A percentile compares a stretch with the other conserved stretches of the same genome.
Conservation (phyloP, 371 early-diverging fungal species). For the Mucor racemosus region DNA sequence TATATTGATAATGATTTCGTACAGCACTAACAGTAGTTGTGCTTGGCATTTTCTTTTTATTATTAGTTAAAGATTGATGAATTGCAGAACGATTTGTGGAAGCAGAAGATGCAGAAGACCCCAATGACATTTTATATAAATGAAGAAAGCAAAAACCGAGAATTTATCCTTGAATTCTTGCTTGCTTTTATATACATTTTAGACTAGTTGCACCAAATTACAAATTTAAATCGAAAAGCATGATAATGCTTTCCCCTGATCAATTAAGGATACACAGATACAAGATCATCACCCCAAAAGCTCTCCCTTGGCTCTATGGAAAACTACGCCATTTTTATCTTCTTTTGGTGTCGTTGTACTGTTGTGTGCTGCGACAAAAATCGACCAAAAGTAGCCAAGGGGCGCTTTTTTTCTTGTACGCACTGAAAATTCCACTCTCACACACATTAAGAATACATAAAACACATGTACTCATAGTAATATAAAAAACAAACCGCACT, state of each 20-base stretch:
- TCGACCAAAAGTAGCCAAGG: not conserved
- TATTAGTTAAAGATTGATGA: slow-evolving; percentile 13
- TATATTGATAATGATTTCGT: not conserved
- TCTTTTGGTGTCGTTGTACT: not conserved
- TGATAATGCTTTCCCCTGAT: slow-evolving; percentile 7
- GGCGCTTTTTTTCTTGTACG: not conserved
- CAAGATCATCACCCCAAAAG: slow-evolving; percentile 6
- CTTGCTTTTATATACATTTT: not conserved
- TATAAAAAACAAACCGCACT: not conserved
- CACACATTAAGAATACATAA: not conserved
- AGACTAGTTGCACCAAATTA: not conserved
- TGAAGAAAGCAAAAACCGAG: not conserved
- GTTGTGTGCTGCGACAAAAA: not conserved
- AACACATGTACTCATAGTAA: not conserved
- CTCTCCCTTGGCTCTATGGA: not conserved
- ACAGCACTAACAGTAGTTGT: not conserved
- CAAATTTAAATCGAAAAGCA: slow-evolving; percentile 4
- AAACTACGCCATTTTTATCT: not conserved
- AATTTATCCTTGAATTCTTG: not conserved
- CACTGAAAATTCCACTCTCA: not conserved
- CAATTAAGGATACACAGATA: slow-evolving; percentile 9
- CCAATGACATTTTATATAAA: slow-evolving; percentile 12
- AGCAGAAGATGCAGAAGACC: not conserved
- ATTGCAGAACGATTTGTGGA: not conserved
- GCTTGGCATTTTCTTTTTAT: slow-evolving; percentile 1